A percentile compares a stretch with the other conserved stretches of the same genome.
These are phyloP conservation scores for Hypoxylon lienhwacheense DNA, from an alignment of 495 filamentous ascomycete genomes.

Conservation along the genomic window DNA sequence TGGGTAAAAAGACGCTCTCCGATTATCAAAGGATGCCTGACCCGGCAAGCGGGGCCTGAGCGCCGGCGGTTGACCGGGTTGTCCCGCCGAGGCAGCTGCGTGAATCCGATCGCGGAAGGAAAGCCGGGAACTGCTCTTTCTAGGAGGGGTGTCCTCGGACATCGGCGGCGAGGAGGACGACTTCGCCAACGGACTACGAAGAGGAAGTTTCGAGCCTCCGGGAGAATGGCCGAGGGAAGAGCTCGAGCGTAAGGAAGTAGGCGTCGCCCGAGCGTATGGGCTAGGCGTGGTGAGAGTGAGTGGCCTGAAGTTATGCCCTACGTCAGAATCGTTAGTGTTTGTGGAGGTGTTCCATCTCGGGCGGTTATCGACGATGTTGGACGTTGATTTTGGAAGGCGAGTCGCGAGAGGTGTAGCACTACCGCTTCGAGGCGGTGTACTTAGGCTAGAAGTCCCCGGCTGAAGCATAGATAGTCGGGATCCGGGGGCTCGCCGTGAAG, in stretches of 20 bases:
- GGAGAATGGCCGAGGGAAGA: slow-evolving; percentile 47
- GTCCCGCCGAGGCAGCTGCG: slow-evolving; percentile 42
- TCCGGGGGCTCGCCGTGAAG: slow-evolving; percentile 30
- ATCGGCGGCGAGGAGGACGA: slow-evolving; percentile 46
- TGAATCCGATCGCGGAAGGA: slow-evolving; percentile 55
- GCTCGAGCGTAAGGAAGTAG: slow-evolving; percentile 38
- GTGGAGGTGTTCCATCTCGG: slow-evolving; percentile 81
- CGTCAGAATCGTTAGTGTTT: slow-evolving; percentile 67
- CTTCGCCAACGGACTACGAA: slow-evolving; percentile 50
- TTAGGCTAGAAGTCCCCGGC: slow-evolving; percentile 37
- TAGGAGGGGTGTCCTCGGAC: slow-evolving; percentile 44
- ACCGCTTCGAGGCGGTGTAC: slow-evolving; percentile 50
- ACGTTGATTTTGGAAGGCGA: slow-evolving; percentile 51
- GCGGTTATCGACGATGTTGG: slow-evolving; percentile 55
- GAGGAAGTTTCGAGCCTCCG: slow-evolving; percentile 47
- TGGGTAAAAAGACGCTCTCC: slow-evolving; percentile 53
- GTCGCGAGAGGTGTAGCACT: slow-evolving; percentile 61
- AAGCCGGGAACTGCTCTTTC: slow-evolving; percentile 40
- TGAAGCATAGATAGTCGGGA: slow-evolving; percentile 45
- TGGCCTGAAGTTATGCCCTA: slow-evolving; percentile 71
- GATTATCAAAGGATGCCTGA: slow-evolving; percentile 41
- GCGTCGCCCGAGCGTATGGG: slow-evolving; percentile 57
- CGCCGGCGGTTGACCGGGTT: slow-evolving; percentile 38
- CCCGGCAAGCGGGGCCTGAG: slow-evolving; percentile 42
- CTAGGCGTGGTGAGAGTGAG: slow-evolving; percentile 63